Percentiles rank a stretch among this genome's conserved stretches.
Evolutionary conservation across 169 alveolate genomes (phyloP).

Genomic region (Amoebophrya sp.): DNA sequence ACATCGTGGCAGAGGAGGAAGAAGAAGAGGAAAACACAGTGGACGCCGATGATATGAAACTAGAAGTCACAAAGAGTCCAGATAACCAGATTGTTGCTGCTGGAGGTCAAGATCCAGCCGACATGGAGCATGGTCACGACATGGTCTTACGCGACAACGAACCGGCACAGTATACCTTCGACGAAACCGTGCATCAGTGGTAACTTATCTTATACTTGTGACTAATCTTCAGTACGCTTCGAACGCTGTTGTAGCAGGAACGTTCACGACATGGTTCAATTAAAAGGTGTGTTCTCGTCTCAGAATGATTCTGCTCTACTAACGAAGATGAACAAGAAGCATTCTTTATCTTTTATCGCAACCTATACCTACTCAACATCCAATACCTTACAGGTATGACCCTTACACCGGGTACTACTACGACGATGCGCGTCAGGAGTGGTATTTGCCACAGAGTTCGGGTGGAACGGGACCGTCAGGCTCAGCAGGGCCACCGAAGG

Average conservation of each 20-base stretch:
- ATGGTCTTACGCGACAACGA: too few species aligned
- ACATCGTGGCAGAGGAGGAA: not conserved
- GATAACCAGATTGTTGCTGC: too few species aligned
- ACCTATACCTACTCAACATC: too few species aligned
- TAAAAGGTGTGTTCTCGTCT: too few species aligned
- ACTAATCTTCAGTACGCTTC: too few species aligned
- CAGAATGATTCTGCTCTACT: not conserved
- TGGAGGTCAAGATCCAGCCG: too few species aligned
- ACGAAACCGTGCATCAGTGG: conserved; percentile 24
- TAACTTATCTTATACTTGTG: too few species aligned
- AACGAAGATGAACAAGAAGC: not conserved
- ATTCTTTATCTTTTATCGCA: too few species aligned
- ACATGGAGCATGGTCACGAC: not conserved
- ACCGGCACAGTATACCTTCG: not conserved
- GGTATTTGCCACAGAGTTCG: not conserved
- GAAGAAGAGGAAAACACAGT: not conserved
- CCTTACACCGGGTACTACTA: conserved; percentile 6
- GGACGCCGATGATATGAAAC: not conserved
- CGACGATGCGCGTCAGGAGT: conserved; percentile 3
- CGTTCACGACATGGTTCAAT: not conserved
- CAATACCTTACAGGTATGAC: conserved; percentile 7
- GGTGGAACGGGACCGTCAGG: not conserved
- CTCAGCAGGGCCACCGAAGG: not conserved
- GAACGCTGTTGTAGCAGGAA: not conserved
- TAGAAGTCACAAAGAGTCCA: not conserved